Evolutionary conservation across 768 basidiomycete species (phyloP), one percentile per base, ranked within the genome.

Genomic region (Strobilomyces dryophilus): DNA sequence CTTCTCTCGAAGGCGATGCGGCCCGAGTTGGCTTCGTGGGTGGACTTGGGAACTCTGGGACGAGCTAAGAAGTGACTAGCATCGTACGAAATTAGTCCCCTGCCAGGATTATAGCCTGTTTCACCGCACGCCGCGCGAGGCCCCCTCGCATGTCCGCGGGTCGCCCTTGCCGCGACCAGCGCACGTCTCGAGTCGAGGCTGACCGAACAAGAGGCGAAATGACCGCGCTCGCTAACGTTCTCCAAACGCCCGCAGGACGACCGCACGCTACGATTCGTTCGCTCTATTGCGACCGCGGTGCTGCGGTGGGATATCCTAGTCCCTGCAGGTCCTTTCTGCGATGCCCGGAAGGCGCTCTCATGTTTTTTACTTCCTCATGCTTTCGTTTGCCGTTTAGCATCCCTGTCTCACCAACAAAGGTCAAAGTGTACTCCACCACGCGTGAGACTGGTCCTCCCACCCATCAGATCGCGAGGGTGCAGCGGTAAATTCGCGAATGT

Each of bases 131-230:
- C 10, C 42, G 36, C 37, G 14, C 32, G 40, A 35, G 45, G 9
- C 41, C 27, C 32, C 24, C 39, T 37, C 54, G 18, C 29, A 51
- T 8, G 32, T 51, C 56, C 56, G 55, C 49, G 34, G 42, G 37
- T 44, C 18, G 35, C 35, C 14, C 10, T 8, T 10, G 31, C 24
- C 34, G 20, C 9, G 17, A 18, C 17, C 35, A 14, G 11, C 18
- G 40, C 27, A 11, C 21, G n/a, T 44, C 20, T 21, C 26, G 18
- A 37, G n/a, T 48, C 9, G 6, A 18, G 15, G 3, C 34, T 17
- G 9, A 26, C 20, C 4, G 24, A 4, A 42, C 20, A 44, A 54
- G 21, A 43, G 43, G 15, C 20, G 24, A 55, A 34, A 45, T 5
- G 8, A 29, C 17, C 27, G 35, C 20, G 35, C 32, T 36, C 18